Base-by-base conservation (phyloP, 768 basidiomycete genomes). In the Calocybe gangraenosa region DNA sequence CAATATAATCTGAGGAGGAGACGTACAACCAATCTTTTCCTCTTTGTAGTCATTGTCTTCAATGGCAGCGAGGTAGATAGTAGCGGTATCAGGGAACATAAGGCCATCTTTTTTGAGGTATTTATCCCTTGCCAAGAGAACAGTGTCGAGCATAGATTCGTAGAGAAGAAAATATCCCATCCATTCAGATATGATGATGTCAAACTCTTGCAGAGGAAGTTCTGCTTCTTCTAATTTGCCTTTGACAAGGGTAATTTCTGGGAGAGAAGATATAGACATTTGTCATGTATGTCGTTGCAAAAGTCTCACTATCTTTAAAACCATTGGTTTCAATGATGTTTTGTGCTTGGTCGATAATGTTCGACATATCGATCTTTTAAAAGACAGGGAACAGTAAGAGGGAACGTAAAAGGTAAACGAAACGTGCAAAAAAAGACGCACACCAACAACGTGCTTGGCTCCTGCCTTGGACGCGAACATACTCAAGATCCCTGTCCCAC, bases 41-140 rank as follows among this genome's bases (percentile, higher is more conserved):
- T 98, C 94, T 68, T 98, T 98, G 79, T 99, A 99, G 46, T 98
- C 96, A 58, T 95, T 87, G 64, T 99, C 96, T 67, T 99, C 96
- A 65, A 99, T 98, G 40, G 93, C 96, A 36, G 94, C 96, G 43
- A 99, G 62, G 71, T 87, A 96, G 60, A 99, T 70, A 19, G 81
- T 89, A 10, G 95, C 94, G 42, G 76, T 87, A 68, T 99, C 96
- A 8, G 96, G 96, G 75, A 99, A 98, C 63, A 99, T 90, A 40
- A 89, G 75, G 44, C 96, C 96, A 35, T 71, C 89, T 40, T 82
- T 81, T 56, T 88, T 92, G 57, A 99, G 81, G 73, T 96, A 98
- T 66, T 90, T 91, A 76, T 99, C 96, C 47, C 96, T 82, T 6
- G 96, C 96, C 37, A 94, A 76, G 34, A 99, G 81, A 44, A 99